These are phyloP conservation scores for Lactuca sativa DNA, from an alignment of 129 eudicot species.

Conservation along the genomic window DNA sequence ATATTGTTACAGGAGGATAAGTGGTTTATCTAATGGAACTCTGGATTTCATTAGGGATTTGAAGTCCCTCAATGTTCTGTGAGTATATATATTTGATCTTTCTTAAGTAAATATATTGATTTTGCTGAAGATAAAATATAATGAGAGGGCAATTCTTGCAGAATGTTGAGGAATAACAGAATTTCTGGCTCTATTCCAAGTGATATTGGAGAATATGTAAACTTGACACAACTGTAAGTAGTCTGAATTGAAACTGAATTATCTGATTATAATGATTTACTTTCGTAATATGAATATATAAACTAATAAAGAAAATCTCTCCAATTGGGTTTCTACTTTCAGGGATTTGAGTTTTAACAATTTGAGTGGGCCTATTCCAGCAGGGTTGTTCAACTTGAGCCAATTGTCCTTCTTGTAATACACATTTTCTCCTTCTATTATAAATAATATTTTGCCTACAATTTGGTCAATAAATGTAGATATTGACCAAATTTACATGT, in stretches of 20 bases:
- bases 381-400: slow-evolving; percentile 50
- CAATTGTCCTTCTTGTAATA: slow-evolving; percentile 58
- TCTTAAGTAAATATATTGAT: background rate
- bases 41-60: slow-evolving; percentile 54
- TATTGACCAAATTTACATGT: background rate
- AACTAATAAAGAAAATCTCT: background rate
- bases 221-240: slow-evolving; percentile 60
- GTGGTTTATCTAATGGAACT: slow-evolving; percentile 77
- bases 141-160: slow-evolving; percentile 28
- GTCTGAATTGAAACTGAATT: background rate
- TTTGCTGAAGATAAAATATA: background rate
- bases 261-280: background rate
- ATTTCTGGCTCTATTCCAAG: slow-evolving; percentile 69
- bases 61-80: slow-evolving; percentile 54
- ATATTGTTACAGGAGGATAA: slow-evolving; percentile 61
- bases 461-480: background rate
- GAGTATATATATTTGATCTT: slow-evolving; percentile 28
- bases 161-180: slow-evolving; percentile 64
- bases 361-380: slow-evolving; percentile 65
- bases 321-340: slow-evolving; percentile 16
- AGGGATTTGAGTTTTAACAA: slow-evolving; percentile 93
- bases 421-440: slow-evolving; percentile 12
- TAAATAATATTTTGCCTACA: slow-evolving; percentile 6
- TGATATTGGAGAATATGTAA: slow-evolving; percentile 47
- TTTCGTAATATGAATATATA: background rate